Evolutionary conservation across 2,329 filamentous ascomycete genomes (phyloP), one percentile per base, ranked within the genome.

Genomic region (Pseudofabraea citricarpa): DNA sequence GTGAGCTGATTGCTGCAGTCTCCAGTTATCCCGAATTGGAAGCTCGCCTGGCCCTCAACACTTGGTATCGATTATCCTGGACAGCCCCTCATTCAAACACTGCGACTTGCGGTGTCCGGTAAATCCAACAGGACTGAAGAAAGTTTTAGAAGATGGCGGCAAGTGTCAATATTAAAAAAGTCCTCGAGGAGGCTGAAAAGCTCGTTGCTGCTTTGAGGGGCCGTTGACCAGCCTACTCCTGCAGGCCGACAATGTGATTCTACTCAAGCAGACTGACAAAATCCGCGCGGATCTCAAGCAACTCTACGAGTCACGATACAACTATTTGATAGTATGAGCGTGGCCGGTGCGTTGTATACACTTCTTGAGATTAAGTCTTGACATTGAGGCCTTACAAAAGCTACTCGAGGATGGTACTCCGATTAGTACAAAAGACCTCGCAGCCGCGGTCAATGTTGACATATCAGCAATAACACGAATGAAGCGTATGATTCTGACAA

Each of bases 381-480:
- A 26, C 46, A 51, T 45, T 29, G 46, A 45, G 19, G 49, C 48
- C 8, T 41, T 55, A 26, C 46, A 51, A 29, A 50, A 51, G 43
- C 20, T 53, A 29, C 49, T 53, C 2, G 12, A n/a, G 15, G 32
- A 43, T 5, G 50, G 36, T 5, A 32, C 19, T 6, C 40, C 47
- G 16, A 52, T 52, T 16, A 50, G 48, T 1, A 54, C 56, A 0
- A 47, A 36, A 27, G 36, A 56, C 20, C 53, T 58, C 21, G 52
- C 51, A 23, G 37, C 36, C 37, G 42, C 48, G 27, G 53, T 54
- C 48, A 59, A 61, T 36, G 55, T 60, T 19, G 56, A 60, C 43
- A 46, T 47, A 5, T 61, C 62, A 12, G 56, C 59, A 16, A 57
- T 67, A 32, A 47, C 59, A 13, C 56, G 64, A 3, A 36, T 53